Conservation (phyloP, 192 early-diverging fungal genomes). For the Umbelopsis sp. region DNA sequence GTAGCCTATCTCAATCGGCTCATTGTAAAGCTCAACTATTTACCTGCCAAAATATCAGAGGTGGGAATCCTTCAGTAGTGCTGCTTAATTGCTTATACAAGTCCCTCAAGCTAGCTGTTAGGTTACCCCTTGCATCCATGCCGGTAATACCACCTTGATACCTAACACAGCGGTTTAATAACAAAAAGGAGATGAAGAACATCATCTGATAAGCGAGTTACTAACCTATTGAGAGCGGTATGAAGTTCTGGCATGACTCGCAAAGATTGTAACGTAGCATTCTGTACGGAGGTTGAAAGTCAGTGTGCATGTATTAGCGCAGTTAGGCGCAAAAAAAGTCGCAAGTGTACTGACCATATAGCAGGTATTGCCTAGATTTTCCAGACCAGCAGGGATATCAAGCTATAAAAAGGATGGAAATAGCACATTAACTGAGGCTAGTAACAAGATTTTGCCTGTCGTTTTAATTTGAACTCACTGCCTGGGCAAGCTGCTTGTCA, state of each 20-base stretch:
- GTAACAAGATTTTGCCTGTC: neutral
- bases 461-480: conserved; percentile 56
- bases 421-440: neutral
- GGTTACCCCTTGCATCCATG: conserved; percentile 57
- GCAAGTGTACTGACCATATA: conserved; percentile 57
- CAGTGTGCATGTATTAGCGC: too few species aligned
- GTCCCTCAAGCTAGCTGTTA: conserved; percentile 70
- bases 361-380: conserved; percentile 92
- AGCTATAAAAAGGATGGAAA: conserved; percentile 49
- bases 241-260: conserved; percentile 86
- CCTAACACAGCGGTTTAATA: conserved; percentile 20
- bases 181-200: neutral
- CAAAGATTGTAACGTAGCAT: conserved; percentile 92
- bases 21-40: neutral
- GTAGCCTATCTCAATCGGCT: neutral
- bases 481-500: conserved; percentile 81
- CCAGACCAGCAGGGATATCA: conserved; percentile 87
- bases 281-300: conserved; percentile 42
- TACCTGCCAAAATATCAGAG: conserved; percentile 79
- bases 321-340: neutral
- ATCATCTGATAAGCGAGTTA: neutral
- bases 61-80: conserved; percentile 73
- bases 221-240: conserved; percentile 55
- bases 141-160: conserved; percentile 47
- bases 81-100: conserved; percentile 73